Conservation (phyloP, 352 stramenopile genomes). For the Aphanomyces astaci region DNA sequence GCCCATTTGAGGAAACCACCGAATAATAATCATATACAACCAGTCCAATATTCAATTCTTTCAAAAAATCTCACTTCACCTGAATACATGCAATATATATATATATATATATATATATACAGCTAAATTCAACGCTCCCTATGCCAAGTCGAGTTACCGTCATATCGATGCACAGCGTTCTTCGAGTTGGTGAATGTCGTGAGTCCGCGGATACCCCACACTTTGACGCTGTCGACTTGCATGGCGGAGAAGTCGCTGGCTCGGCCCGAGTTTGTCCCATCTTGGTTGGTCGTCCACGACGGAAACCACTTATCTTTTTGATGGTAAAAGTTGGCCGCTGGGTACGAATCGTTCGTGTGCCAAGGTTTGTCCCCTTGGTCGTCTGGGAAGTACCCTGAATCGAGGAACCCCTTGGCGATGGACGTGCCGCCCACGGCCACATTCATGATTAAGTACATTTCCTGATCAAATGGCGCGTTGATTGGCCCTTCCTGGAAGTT, state of each 20-base stretch:
- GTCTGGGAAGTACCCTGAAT: conserved; percentile 13
- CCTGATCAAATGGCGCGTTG: conserved; percentile 19
- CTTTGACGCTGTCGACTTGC: conserved; percentile 21
- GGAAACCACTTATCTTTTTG: conserved; percentile 9
- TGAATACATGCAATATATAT: no score
- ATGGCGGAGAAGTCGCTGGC: conserved; percentile 11
- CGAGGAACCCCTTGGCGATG: conserved; percentile 17
- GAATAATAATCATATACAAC: no score
- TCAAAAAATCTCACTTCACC: no score
- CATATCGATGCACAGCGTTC: conserved; percentile 8
- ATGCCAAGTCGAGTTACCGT: no score
- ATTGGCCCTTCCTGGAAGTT: conserved; percentile 16
- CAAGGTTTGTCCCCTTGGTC: conserved; percentile 6
- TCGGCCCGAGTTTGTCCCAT: background rate
- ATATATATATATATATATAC: no score
- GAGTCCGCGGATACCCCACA: conserved; percentile 16
- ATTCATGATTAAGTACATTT: conserved; percentile 22
- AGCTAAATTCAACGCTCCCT: no score
- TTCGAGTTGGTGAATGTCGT: conserved; percentile 18
- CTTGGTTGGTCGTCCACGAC: background rate
- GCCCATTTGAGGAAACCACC: no score
- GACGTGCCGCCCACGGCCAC: conserved; percentile 15
- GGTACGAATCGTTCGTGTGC: conserved; percentile 19
- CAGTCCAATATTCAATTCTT: no score
- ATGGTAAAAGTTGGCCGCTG: conserved; percentile 6